Evolutionary conservation across 2,329 filamentous ascomycete species (phyloP).

Genomic region (Xylaria hypoxylon): DNA sequence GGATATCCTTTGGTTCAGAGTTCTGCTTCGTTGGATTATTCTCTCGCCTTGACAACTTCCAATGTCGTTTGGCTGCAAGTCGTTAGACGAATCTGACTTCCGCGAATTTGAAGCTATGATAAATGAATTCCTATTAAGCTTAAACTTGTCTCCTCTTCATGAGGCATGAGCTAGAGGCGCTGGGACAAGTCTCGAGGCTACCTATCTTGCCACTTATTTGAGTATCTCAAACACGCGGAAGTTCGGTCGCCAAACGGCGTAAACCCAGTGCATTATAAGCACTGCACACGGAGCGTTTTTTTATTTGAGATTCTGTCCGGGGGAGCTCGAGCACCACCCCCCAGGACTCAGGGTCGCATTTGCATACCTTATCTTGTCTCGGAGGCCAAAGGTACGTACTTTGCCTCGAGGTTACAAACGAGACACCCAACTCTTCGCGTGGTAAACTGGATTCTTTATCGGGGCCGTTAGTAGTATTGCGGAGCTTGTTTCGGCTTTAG

Average conservation of each 20-base stretch:
- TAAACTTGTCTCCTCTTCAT: neutral
- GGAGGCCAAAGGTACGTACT: slow-evolving; percentile 8
- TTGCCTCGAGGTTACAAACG: slow-evolving; percentile 5
- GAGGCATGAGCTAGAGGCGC: neutral
- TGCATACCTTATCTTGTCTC: slow-evolving; percentile 3
- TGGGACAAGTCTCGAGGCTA: slow-evolving; percentile 6
- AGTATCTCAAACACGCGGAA: slow-evolving; percentile 21
- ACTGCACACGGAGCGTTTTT: neutral
- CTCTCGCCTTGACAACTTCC: slow-evolving; percentile 18
- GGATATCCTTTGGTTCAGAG: slow-evolving; percentile 50
- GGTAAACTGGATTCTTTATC: neutral
- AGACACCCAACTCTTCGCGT: slow-evolving; percentile 8
- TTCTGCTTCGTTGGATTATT: slow-evolving; percentile 52
- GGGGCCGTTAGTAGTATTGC: neutral
- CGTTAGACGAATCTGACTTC: neutral
- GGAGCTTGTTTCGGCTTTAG: neutral
- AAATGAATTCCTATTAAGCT: neutral
- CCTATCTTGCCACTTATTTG: slow-evolving; percentile 24
- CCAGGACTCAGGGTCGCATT: slow-evolving; percentile 17
- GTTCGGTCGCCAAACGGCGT: neutral
- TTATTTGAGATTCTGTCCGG: slow-evolving; percentile 27
- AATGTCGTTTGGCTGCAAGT: neutral
- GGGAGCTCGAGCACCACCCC: neutral
- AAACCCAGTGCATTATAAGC: slow-evolving; percentile 13
- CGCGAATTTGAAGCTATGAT: neutral